These are phyloP conservation scores for Sporothrix pallida DNA, from an alignment of 2,329 filamentous ascomycete species.

Conservation along the genomic window DNA sequence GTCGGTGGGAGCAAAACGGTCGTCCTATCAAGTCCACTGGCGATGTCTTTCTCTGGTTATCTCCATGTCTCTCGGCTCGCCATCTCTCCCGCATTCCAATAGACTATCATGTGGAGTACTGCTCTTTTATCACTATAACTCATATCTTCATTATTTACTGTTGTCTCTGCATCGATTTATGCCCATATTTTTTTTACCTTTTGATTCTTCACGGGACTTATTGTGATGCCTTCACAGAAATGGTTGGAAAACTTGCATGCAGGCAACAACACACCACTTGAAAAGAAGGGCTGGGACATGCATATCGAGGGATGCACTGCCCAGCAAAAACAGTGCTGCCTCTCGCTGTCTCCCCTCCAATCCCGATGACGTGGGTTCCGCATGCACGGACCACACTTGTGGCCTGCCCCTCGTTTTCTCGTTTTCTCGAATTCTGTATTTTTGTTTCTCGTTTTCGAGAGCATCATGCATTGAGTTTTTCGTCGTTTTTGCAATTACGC, in stretches of 20 bases:
- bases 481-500: not conserved
- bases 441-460: not conserved
- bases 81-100: not conserved
- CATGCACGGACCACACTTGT: conserved; percentile 22
- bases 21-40: not conserved
- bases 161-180: conserved; percentile 1
- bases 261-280: conserved; percentile 20
- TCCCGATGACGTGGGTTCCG: conserved; percentile 27
- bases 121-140: not conserved
- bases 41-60: not conserved
- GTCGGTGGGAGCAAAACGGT: not conserved
- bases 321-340: not conserved
- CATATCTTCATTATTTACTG: not conserved
- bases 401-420: conserved; percentile 16
- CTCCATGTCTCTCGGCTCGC: conserved; percentile 9
- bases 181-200: not conserved
- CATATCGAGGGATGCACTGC: conserved; percentile 17
- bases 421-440: not conserved
- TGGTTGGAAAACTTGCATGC: conserved; percentile 16
- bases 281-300: conserved; percentile 17
- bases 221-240: not conserved
- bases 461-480: not conserved
- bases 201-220: not conserved
- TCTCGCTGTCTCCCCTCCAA: not conserved
- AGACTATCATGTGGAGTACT: not conserved